These are phyloP conservation scores for Botrytis galanthina DNA, from an alignment of 2,329 filamentous ascomycete genomes.

Conservation along the genomic window DNA sequence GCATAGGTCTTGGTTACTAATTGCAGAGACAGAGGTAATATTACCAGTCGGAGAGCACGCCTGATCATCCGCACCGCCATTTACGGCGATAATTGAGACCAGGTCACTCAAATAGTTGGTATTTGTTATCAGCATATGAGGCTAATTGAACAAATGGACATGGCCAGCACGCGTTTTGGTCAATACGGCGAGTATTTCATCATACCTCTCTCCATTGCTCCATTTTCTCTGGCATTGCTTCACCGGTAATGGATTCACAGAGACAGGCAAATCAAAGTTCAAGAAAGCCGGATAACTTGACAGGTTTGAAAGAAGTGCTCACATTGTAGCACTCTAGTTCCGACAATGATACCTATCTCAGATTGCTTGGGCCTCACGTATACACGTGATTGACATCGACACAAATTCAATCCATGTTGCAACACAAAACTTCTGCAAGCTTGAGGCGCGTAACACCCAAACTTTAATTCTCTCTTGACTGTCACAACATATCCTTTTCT, in stretches of 20 bases:
- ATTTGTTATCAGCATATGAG: not conserved
- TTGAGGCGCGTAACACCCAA: constrained; percentile 17
- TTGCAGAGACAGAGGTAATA: not conserved
- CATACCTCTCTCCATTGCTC: not conserved
- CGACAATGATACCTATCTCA: constrained; percentile 4
- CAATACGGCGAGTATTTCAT: not conserved
- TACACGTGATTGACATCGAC: constrained; percentile 14
- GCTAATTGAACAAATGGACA: not conserved
- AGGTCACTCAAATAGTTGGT: not conserved
- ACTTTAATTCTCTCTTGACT: constrained; percentile 6
- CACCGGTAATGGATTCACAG: not conserved
- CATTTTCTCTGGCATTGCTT: not conserved
- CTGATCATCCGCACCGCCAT: not conserved
- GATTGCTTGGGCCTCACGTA: not conserved
- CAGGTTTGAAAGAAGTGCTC: not conserved
- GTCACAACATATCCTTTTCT: constrained; percentile 9
- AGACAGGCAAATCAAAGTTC: not conserved
- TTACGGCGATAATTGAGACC: not conserved
- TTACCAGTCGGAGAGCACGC: constrained; percentile 3
- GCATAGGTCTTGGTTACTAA: constrained; percentile 4
- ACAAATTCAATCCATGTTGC: constrained; percentile 2
- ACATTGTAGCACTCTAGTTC: constrained; percentile 10
- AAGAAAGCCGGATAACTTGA: not conserved
- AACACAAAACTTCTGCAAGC: not conserved
- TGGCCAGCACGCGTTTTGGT: not conserved